These are phyloP conservation scores for Mortierella sp. DNA, from an alignment of 371 early-diverging fungal genomes.

Conservation along the genomic window DNA sequence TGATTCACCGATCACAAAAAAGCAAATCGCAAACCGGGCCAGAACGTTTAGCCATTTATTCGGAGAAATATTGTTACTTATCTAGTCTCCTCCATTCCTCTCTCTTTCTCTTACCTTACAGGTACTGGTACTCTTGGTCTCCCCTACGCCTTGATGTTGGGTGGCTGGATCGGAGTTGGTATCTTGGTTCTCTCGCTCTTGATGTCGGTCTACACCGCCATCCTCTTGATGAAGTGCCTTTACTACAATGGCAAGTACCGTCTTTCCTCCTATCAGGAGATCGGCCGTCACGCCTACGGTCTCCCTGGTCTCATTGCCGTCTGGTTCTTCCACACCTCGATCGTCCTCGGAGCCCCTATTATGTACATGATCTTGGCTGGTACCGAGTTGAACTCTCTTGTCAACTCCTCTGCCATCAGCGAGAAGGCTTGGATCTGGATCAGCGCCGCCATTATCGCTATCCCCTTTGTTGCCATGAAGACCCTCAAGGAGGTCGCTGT, in stretches of 20 bases:
- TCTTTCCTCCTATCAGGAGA: slow-evolving; percentile 57
- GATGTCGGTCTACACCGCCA: slow-evolving; percentile 81
- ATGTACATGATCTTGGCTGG: slow-evolving; percentile 72
- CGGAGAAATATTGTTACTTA: not conserved
- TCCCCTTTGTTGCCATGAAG: slow-evolving; percentile 71
- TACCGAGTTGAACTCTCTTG: slow-evolving; percentile 59
- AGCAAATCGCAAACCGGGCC: not conserved
- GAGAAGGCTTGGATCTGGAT: slow-evolving; percentile 67
- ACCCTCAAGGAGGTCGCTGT: slow-evolving; percentile 73
- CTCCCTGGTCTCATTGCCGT: slow-evolving; percentile 50
- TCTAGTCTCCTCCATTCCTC: not conserved
- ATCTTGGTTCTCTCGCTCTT: slow-evolving; percentile 79
- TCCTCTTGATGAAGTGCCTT: slow-evolving; percentile 79
- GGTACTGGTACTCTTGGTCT: slow-evolving; percentile 85
- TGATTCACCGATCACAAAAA: not conserved
- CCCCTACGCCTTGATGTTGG: slow-evolving; percentile 84
- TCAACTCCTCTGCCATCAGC: slow-evolving; percentile 14
- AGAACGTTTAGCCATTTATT: not conserved
- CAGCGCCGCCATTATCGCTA: slow-evolving; percentile 59
- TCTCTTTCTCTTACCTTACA: not conserved
- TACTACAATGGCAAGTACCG: slow-evolving; percentile 67
- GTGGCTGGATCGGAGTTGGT: slow-evolving; percentile 86
- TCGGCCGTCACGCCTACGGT: slow-evolving; percentile 62
- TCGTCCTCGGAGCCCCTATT: slow-evolving; percentile 71
- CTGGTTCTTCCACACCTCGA: slow-evolving; percentile 69